phyloP scores from a whole-genome alignment of 164 flowering plant genomes.

The Vitis labrusca region DNA sequence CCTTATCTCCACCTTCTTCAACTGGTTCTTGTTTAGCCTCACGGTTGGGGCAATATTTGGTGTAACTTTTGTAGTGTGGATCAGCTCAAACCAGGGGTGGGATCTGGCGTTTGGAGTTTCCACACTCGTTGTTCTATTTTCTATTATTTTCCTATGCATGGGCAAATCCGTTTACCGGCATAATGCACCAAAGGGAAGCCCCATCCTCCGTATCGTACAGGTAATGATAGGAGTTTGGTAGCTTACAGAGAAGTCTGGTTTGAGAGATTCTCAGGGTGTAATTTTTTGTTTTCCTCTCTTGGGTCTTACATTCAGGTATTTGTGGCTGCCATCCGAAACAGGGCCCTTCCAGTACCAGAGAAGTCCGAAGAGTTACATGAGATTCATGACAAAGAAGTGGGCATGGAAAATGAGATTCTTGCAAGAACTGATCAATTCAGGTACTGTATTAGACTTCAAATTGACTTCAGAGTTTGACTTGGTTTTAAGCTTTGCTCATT shows the following conservation, averaged over 20 bases:
- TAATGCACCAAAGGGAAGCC: constrained; percentile 55
- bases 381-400: constrained; percentile 48
- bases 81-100: constrained; percentile 63
- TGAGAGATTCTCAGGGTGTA: neutral
- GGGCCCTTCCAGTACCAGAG: constrained; percentile 52
- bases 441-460: constrained; percentile 16
- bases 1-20: constrained; percentile 63
- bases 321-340: constrained; percentile 54
- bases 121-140: constrained; percentile 37
- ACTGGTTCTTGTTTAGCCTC: constrained; percentile 64
- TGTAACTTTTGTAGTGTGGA: constrained; percentile 65
- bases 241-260: too few species aligned
- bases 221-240: constrained; percentile 19
- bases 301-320: constrained; percentile 41
- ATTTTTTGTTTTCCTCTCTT: neutral
- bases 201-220: constrained; percentile 57
- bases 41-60: constrained; percentile 59
- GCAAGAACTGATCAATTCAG: constrained; percentile 63
- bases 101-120: constrained; percentile 62
- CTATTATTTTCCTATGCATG: constrained; percentile 41
- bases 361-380: constrained; percentile 45
- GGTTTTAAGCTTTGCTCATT: neutral
- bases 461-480: neutral
- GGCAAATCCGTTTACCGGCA: constrained; percentile 53
- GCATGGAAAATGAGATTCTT: constrained; percentile 36